Evolutionary conservation across 345 rosid species (phyloP).

Genomic region (Arabidopsis suecica): DNA sequence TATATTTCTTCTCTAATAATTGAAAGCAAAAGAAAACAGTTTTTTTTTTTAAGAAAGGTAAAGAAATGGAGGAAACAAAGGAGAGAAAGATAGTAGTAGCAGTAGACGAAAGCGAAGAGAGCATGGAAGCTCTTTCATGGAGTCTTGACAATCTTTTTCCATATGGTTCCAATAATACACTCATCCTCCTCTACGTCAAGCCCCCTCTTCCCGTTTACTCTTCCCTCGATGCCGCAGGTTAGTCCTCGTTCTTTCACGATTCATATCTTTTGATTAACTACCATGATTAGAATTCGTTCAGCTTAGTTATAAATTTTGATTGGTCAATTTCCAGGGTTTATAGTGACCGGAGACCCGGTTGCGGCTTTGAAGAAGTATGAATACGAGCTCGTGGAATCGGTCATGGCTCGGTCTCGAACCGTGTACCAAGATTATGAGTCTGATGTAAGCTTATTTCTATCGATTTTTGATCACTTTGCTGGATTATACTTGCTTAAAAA

Average conservation of each 20-base stretch:
- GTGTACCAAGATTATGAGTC: conserved; percentile 52
- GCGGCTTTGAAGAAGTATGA: conserved; percentile 61
- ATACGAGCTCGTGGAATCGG: conserved; percentile 58
- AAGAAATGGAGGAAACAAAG: conserved; percentile 40
- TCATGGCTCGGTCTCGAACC: conserved; percentile 77
- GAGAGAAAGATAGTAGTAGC: conserved; percentile 72
- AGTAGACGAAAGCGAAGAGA: conserved; percentile 89
- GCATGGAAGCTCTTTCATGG: conserved; percentile 94
- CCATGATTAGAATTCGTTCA: neutral
- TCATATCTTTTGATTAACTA: neutral
- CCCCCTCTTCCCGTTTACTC: conserved; percentile 75
- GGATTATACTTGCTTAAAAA: neutral
- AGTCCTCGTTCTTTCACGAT: neutral
- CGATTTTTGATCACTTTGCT: neutral
- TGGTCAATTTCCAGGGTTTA: conserved; percentile 51
- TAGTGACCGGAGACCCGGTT: conserved; percentile 59
- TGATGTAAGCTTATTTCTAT: conserved; percentile 8
- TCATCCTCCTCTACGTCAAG: conserved; percentile 82
- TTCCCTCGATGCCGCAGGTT: conserved; percentile 71
- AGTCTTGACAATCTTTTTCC: conserved; percentile 68
- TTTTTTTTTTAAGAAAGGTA: neutral
- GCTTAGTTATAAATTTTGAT: conserved; percentile 2
- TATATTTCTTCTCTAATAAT: conserved; percentile 30
- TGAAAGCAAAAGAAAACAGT: neutral
- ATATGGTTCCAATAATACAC: conserved; percentile 45